These are phyloP conservation scores for Babesia caballi DNA, from an alignment of 169 alveolate genomes.

Conservation along the genomic window DNA sequence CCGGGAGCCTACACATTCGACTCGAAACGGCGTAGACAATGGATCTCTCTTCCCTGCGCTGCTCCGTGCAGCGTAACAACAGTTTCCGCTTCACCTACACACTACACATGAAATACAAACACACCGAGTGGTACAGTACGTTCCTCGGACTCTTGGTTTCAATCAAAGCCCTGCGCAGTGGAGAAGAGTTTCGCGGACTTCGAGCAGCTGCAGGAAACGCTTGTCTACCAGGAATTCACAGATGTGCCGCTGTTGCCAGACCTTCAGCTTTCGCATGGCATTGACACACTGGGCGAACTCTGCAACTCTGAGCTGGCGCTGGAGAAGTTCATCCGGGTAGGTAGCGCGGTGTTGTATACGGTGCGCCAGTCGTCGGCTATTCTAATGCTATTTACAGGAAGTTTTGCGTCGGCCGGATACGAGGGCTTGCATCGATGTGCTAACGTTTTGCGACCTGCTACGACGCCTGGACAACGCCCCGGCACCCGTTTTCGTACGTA, in stretches of 20 bases:
- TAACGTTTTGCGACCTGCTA: conserved; percentile 45
- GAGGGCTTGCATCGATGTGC: conserved; percentile 25
- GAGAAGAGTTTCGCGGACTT: conserved; percentile 52
- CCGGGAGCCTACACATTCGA: background rate
- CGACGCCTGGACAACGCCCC: conserved; percentile 42
- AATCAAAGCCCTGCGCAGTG: background rate
- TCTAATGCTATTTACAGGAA: conserved; percentile 11
- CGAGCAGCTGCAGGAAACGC: conserved; percentile 49
- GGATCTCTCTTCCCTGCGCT: conserved; percentile 11
- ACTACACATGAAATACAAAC: conserved; percentile 31
- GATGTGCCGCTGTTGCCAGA: conserved; percentile 64
- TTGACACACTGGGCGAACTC: conserved; percentile 32
- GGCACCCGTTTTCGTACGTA: conserved; percentile 20
- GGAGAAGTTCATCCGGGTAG: conserved; percentile 46
- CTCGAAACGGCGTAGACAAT: background rate
- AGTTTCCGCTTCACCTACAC: conserved; percentile 12
- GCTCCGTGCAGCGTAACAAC: conserved; percentile 26
- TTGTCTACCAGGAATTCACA: conserved; percentile 19
- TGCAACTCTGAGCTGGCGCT: conserved; percentile 30
- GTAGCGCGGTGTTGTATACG: background rate
- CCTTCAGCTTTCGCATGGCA: conserved; percentile 33
- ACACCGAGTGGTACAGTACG: conserved; percentile 35
- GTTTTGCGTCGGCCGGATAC: conserved; percentile 59
- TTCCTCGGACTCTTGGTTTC: background rate
- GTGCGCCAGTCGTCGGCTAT: background rate